A percentile compares a stretch with the other conserved stretches of the same genome.
phyloP scores from a whole-genome alignment of 176 grass and related monocot species.

The Zea luxurians region DNA sequence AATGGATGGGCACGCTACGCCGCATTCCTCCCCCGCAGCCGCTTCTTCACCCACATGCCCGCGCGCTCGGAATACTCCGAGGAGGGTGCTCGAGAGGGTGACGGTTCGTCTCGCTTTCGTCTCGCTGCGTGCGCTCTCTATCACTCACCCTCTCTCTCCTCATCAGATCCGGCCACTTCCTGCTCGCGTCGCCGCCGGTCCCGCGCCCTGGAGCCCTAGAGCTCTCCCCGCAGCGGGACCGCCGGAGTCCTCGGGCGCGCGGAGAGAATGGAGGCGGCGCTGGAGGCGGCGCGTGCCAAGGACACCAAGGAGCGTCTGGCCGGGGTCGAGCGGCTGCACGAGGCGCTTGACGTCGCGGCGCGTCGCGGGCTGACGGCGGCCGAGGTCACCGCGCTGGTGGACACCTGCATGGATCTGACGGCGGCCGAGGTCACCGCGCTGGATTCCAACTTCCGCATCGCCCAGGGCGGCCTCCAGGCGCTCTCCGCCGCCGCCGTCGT shows the following conservation, averaged over 20 bases:
- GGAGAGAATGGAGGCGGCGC: constrained; percentile 73
- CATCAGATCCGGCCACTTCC: constrained; percentile 47
- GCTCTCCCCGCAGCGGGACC: background rate
- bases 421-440: too few species aligned
- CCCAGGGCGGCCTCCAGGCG: constrained; percentile 75
- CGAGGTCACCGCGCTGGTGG: constrained; percentile 73
- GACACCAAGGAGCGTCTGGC: constrained; percentile 80
- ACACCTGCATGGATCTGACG: constrained; percentile 78
- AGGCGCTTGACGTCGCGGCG: constrained; percentile 67
- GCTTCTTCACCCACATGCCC: too few species aligned
- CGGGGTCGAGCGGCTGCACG: constrained; percentile 76
- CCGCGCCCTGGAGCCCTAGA: background rate
- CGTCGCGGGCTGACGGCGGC: constrained; percentile 51
- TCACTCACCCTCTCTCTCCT: constrained; percentile 6
- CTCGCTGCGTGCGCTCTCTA: constrained; percentile 41
- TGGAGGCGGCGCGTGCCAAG: constrained; percentile 75
- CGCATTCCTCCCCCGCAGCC: too few species aligned
- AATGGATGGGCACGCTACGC: too few species aligned
- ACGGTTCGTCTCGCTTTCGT: too few species aligned
- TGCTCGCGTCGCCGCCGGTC: constrained; percentile 32
- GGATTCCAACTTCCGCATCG: constrained; percentile 79
- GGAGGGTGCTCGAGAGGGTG: too few species aligned
- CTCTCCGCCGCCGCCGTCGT: constrained; percentile 79
- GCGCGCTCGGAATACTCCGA: too few species aligned
- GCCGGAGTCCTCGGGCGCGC: background rate